phyloP scores from a whole-genome alignment of 352 stramenopile species.

The Phytophthora cajani region DNA sequence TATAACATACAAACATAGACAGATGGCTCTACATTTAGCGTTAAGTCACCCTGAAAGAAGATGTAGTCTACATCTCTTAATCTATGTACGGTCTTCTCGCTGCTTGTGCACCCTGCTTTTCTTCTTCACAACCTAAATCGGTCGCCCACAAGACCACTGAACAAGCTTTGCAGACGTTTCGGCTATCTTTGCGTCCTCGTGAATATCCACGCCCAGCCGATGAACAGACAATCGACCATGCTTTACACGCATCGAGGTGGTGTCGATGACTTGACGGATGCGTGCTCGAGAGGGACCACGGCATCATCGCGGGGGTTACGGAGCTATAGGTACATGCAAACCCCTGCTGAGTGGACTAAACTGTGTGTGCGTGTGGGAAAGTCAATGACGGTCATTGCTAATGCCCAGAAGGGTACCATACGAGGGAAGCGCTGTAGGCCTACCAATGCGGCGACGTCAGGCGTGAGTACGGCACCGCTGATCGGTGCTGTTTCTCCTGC shows the following conservation, averaged over 20 bases:
- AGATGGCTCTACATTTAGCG: too few species aligned
- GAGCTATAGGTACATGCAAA: background rate
- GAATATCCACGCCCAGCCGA: background rate
- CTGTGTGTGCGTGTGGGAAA: background rate
- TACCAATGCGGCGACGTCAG: background rate
- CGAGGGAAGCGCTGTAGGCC: background rate
- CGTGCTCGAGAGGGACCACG: background rate
- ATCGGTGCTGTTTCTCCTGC: background rate
- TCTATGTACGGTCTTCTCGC: too few species aligned
- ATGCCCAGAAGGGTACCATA: background rate
- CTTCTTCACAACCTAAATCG: too few species aligned
- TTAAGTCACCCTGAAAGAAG: too few species aligned
- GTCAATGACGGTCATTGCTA: background rate
- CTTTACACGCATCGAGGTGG: background rate
- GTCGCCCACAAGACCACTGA: background rate
- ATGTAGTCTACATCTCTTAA: too few species aligned
- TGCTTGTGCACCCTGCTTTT: too few species aligned
- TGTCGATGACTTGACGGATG: background rate
- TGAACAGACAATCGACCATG: background rate
- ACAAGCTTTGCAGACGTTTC: background rate
- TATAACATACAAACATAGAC: too few species aligned
- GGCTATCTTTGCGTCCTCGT: background rate
- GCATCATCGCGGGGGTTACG: background rate
- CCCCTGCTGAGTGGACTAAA: background rate
- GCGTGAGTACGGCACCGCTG: background rate